These are phyloP conservation scores for Neonectria coccinea DNA, from an alignment of 2,329 filamentous ascomycete genomes.

Conservation along the genomic window DNA sequence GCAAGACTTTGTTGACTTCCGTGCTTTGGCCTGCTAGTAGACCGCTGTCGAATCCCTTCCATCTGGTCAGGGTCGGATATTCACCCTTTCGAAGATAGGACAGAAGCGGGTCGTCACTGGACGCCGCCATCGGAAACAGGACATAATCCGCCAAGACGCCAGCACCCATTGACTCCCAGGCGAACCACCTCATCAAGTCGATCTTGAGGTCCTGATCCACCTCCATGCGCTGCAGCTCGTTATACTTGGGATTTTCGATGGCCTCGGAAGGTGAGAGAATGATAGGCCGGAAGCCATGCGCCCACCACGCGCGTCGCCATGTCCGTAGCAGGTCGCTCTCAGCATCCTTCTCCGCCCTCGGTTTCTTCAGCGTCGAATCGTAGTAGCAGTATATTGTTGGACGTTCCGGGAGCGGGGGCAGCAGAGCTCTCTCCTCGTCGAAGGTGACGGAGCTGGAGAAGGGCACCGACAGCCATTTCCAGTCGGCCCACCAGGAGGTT, in stretches of 20 bases:
- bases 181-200: constrained; percentile 87
- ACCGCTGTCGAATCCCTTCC: constrained; percentile 76
- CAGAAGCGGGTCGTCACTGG: constrained; percentile 78
- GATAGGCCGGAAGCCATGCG: constrained; percentile 87
- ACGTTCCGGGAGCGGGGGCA: constrained; percentile 79
- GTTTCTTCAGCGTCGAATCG: constrained; percentile 73
- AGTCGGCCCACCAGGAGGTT: constrained; percentile 87
- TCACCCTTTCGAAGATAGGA: constrained; percentile 79
- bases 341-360: constrained; percentile 73
- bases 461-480: constrained; percentile 85
- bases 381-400: constrained; percentile 92
- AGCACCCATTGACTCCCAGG: constrained; percentile 91
- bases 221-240: constrained; percentile 72
- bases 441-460: constrained; percentile 85
- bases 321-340: constrained; percentile 84
- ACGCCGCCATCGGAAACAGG: constrained; percentile 88
- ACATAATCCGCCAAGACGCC: constrained; percentile 84
- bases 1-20: constrained; percentile 72
- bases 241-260: constrained; percentile 83
- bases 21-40: constrained; percentile 78
- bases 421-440: constrained; percentile 84
- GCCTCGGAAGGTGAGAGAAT: constrained; percentile 85
- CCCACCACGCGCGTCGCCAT: constrained; percentile 96
- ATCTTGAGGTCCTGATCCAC: constrained; percentile 71
- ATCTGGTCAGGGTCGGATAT: constrained; percentile 79